Evolutionary conservation across 805 yeast species (phyloP).

Genomic region (Candida xiaguanensis): DNA sequence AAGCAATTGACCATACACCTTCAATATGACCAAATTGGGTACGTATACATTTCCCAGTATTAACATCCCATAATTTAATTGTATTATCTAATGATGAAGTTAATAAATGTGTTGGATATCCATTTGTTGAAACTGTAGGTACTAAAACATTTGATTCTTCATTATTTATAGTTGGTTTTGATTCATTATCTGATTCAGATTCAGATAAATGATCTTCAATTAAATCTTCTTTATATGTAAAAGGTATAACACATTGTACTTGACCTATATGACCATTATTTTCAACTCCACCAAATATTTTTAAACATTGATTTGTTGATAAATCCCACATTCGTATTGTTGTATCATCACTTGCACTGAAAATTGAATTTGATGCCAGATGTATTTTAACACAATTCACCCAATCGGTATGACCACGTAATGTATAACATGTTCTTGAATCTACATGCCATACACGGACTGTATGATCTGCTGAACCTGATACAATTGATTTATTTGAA

Average conservation of each 20-base stretch:
- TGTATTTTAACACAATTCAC: slow-evolving; percentile 89
- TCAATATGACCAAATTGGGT: slow-evolving; percentile 98
- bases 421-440: slow-evolving; percentile 84
- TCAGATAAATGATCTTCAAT: slow-evolving; percentile 38
- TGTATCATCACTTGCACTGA: slow-evolving; percentile 87
- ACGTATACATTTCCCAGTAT: slow-evolving; percentile 80
- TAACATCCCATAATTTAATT: slow-evolving; percentile 87
- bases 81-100: slow-evolving; percentile 92
- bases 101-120: slow-evolving; percentile 74
- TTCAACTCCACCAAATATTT: slow-evolving; percentile 71
- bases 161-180: neutral
- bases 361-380: slow-evolving; percentile 70
- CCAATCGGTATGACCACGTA: slow-evolving; percentile 91
- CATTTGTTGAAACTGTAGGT: slow-evolving; percentile 15
- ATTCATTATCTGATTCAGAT: neutral
- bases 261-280: slow-evolving; percentile 88
- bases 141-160: slow-evolving; percentile 12
- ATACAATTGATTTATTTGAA: slow-evolving; percentile 72
- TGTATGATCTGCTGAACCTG: slow-evolving; percentile 90
- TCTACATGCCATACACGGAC: slow-evolving; percentile 97
- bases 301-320: slow-evolving; percentile 70
- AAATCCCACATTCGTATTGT: slow-evolving; percentile 96
- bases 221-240: slow-evolving; percentile 62
- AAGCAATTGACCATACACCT: slow-evolving; percentile 96
- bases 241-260: slow-evolving; percentile 87